Evolutionary conservation across 352 stramenopile species (phyloP).

Genomic region (Globisporangium paddicum): DNA sequence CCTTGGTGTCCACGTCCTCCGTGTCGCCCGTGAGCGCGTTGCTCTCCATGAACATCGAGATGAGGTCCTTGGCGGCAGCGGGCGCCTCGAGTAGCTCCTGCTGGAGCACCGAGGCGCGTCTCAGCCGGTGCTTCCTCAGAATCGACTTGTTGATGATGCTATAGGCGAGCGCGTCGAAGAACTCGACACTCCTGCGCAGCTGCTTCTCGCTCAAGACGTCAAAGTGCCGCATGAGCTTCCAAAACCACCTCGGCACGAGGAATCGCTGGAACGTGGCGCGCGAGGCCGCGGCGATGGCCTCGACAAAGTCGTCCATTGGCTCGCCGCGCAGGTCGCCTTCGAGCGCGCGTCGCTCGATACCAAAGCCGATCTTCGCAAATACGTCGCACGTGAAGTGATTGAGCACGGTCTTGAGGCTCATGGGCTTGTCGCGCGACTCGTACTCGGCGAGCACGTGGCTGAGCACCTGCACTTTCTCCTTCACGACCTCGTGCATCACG

Average conservation of each 20-base stretch:
- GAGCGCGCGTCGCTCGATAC: constrained; percentile 22
- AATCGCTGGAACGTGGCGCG: background rate
- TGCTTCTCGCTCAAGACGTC: background rate
- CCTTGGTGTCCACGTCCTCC: background rate
- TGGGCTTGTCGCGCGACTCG: background rate
- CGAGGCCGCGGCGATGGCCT: background rate
- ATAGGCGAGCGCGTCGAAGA: constrained; percentile 1
- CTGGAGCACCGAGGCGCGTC: background rate
- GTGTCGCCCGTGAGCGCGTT: background rate
- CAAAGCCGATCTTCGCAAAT: constrained; percentile 70
- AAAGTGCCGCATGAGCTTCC: background rate
- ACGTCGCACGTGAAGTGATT: constrained; percentile 63
- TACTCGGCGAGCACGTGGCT: background rate
- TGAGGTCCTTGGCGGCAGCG: constrained; percentile 16
- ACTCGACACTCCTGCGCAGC: background rate
- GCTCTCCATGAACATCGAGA: constrained; percentile 25
- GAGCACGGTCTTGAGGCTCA: constrained; percentile 38
- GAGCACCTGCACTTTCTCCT: constrained; percentile 8
- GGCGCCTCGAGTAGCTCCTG: background rate
- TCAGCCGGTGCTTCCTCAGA: background rate
- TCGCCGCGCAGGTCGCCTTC: background rate
- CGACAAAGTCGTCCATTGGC: background rate
- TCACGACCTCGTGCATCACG: constrained; percentile 31
- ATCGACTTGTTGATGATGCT: constrained; percentile 5
- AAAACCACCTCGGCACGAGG: background rate